Evolutionary conservation across 2,329 filamentous ascomycete genomes (phyloP), one percentile per base, ranked within the genome.

Genomic region (Scopulariopsis brevicaulis): DNA sequence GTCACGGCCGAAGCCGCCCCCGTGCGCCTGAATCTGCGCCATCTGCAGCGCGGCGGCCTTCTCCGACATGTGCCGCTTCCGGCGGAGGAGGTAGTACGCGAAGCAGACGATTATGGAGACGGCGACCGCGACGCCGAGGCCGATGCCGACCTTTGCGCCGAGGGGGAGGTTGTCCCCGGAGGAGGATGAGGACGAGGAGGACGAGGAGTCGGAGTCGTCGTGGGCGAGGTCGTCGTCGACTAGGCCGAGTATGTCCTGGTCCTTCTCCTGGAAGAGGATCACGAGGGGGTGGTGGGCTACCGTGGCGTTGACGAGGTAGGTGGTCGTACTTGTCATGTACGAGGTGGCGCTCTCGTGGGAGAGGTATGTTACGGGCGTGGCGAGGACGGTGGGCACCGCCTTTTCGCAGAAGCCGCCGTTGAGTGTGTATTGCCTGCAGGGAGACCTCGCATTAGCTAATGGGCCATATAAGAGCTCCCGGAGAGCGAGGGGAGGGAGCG

Each of bases 211-310:
- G 35, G 56, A 14, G 20, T 58, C 53, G 24, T 28, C 34, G 52
- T 58, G 46, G n/a, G 57, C 32, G 32, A 53, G 65, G 15, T 68
- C 64, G 24, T 71, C 66, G 37, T 72, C 68, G 4, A 68, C 65
- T 1, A 72, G 59, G 11, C 70, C 69, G 4, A 74, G 63, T 12
- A 62, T 61, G 34, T 64, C 64, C 54, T 69, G 70, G 58, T 74
- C 71, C 8, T 62, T 62, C n/a, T 70, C 68, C 51, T 67, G 66
- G 59, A 72, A 73, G n/a, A 72, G 65, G 3, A 70, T 71, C 20
- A 67, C 66, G 37, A 73, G 69, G 5, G 68, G 69, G 58, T 71
- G 67, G 11, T 73, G 69, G 4, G 70, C 71, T 25, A 73, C 66
- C 5, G 69, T 69, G 55, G 71, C 72, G 54, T 66, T 67, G 40